Evolutionary conservation across 169 alveolate genomes (phyloP).

Genomic region (Plasmodium malariae): DNA sequence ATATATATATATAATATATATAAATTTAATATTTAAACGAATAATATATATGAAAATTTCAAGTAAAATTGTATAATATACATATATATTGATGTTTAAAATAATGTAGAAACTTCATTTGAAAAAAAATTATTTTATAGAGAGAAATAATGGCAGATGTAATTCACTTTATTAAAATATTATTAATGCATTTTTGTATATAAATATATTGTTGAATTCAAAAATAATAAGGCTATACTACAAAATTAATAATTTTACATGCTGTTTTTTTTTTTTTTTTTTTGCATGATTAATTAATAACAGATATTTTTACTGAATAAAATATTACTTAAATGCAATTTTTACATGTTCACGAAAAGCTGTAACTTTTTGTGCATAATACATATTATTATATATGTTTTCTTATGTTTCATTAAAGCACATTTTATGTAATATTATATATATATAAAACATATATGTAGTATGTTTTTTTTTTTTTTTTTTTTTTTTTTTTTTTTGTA

Average conservation of each 20-base stretch:
- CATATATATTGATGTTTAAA: neutral
- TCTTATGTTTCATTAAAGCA: no score
- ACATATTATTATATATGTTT: neutral
- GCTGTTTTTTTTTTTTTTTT: neutral
- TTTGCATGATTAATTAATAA: conserved; percentile 1
- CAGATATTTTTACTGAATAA: neutral
- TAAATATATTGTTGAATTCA: neutral
- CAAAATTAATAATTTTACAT: no score
- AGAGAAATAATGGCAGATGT: conserved; percentile 3
- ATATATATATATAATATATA: conserved; percentile 8
- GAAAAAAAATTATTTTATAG: neutral
- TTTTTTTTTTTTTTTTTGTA: no score
- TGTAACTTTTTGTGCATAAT: neutral
- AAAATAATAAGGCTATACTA: no score
- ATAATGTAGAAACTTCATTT: neutral
- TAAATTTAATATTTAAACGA: neutral
- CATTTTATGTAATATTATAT: no score
- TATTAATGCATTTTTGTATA: neutral
- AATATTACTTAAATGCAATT: conserved; percentile 8
- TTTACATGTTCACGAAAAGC: conserved; percentile 26
- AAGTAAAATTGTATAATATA: neutral
- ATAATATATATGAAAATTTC: neutral
- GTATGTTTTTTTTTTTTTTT: no score
- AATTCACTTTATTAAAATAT: neutral
- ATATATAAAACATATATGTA: no score